Evolutionary conservation across 2,329 filamentous ascomycete genomes (phyloP).

Genomic region (Cytospora leucostoma): DNA sequence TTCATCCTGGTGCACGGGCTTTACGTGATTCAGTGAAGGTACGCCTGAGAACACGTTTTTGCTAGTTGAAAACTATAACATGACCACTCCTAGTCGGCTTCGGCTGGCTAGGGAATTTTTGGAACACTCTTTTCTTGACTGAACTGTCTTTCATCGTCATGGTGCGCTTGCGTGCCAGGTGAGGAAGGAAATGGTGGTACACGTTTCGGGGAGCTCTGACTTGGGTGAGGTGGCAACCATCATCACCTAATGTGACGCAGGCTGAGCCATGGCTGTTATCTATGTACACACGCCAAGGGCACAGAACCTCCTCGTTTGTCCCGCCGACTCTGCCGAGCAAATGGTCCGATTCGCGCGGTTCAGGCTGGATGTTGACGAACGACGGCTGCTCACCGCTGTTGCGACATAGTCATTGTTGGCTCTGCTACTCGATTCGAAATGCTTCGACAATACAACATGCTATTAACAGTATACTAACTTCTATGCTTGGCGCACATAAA

Average conservation of each 20-base stretch:
- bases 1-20: slow-evolving; percentile 71
- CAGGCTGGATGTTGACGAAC: background rate
- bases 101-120: slow-evolving; percentile 80
- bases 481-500: slow-evolving; percentile 36
- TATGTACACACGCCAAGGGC: background rate
- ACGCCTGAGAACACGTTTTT: slow-evolving; percentile 85
- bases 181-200: slow-evolving; percentile 48
- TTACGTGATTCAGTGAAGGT: slow-evolving; percentile 85
- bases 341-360: background rate
- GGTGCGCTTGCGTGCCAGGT: slow-evolving; percentile 45
- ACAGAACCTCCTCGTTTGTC: background rate
- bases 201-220: background rate
- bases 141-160: slow-evolving; percentile 53
- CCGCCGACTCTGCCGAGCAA: background rate
- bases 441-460: background rate
- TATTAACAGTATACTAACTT: background rate
- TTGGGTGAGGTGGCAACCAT: background rate
- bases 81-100: slow-evolving; percentile 74
- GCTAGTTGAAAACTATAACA: slow-evolving; percentile 86
- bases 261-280: background rate
- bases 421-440: background rate
- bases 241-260: background rate
- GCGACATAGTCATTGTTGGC: background rate
- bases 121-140: slow-evolving; percentile 49
- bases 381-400: background rate